phyloP scores from a whole-genome alignment of 208 protist genomes.

The Naegleria lovaniensis region DNA sequence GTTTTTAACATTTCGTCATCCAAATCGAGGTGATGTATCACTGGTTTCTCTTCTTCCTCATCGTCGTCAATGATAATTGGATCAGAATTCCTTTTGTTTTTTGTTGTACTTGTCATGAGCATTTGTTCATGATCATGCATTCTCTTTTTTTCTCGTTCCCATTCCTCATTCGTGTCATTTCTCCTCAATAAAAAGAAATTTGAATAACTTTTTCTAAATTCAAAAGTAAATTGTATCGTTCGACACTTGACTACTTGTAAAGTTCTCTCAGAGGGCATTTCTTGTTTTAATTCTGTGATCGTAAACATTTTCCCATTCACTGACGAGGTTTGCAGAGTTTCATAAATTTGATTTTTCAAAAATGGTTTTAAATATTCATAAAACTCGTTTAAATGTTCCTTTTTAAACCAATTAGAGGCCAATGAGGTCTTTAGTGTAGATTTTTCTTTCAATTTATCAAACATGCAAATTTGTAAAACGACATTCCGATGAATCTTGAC shows the following conservation, averaged over 20 bases:
- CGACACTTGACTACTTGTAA: neutral
- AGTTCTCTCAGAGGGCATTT: neutral
- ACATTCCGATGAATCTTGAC: neutral
- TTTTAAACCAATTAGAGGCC: neutral
- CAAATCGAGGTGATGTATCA: neutral
- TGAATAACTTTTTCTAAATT: neutral
- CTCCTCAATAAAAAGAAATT: neutral
- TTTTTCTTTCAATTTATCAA: neutral
- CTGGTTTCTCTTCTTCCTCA: neutral
- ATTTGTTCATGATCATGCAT: neutral
- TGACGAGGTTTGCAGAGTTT: neutral
- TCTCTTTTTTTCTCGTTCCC: neutral
- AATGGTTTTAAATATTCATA: neutral
- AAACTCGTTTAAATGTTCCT: neutral
- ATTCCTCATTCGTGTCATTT: neutral
- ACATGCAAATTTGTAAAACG: neutral
- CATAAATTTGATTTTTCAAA: neutral
- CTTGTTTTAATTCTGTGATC: neutral
- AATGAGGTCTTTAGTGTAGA: neutral
- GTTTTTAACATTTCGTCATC: neutral
- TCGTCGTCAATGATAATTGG: neutral
- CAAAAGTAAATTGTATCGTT: neutral
- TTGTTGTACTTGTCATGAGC: neutral
- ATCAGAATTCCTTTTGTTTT: neutral
- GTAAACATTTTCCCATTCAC: neutral